Evolutionary conservation across 345 rosid species (phyloP).

Genomic region (Gossypium arboreum): DNA sequence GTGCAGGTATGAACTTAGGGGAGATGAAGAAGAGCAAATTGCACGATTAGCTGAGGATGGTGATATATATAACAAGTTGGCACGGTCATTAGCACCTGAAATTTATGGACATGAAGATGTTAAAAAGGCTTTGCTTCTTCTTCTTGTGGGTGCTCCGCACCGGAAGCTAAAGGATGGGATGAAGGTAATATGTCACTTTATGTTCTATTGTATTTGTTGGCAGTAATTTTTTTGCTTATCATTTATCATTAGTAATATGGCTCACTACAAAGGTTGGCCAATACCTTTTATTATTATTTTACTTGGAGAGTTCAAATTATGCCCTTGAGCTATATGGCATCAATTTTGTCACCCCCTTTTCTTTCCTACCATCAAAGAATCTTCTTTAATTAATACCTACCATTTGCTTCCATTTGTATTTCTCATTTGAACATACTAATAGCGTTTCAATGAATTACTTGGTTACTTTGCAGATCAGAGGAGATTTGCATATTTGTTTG

Average conservation of each 20-base stretch:
- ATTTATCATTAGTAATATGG: background rate
- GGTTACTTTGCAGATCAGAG: constrained; percentile 69
- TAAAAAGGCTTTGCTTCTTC: constrained; percentile 90
- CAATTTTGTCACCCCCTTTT: background rate
- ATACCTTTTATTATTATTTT: background rate
- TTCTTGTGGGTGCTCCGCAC: constrained; percentile 97
- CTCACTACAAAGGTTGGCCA: background rate
- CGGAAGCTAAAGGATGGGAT: constrained; percentile 91
- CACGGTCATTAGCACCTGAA: constrained; percentile 91
- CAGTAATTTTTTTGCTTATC: background rate
- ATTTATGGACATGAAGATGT: constrained; percentile 99
- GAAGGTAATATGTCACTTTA: constrained; percentile 53
- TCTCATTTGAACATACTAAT: background rate
- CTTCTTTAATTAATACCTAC: background rate
- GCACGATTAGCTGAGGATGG: constrained; percentile 91
- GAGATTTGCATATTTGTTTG: constrained; percentile 91
- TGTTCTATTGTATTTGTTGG: background rate
- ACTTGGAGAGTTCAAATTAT: constrained; percentile 12
- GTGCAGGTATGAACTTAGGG: constrained; percentile 78
- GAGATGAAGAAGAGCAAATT: constrained; percentile 87
- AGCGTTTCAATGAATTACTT: background rate
- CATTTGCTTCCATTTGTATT: background rate
- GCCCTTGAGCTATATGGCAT: background rate
- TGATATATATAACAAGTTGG: constrained; percentile 88
- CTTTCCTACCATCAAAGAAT: background rate